Conservation (phyloP, 75 land plant genomes). For the Picea glauca region DNA sequence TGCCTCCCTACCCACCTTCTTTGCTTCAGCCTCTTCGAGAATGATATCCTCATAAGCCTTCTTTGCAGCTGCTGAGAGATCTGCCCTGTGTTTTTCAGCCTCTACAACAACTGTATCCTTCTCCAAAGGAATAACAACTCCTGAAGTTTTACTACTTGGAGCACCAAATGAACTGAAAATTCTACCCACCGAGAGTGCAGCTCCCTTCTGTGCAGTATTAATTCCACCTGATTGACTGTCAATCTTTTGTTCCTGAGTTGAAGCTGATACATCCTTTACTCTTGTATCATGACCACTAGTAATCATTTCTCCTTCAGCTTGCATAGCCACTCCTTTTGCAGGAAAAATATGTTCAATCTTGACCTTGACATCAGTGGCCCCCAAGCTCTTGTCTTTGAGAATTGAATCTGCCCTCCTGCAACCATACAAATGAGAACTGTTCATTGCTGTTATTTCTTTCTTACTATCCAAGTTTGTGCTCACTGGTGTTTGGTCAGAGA, state of each 20-base stretch:
- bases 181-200: neutral
- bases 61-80: slow-evolving; percentile 16
- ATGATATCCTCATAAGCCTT: slow-evolving; percentile 64
- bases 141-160: slow-evolving; percentile 20
- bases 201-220: neutral
- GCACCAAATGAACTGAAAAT: slow-evolving; percentile 11
- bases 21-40: slow-evolving; percentile 56
- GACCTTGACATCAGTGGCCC: neutral
- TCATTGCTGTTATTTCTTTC: no score
- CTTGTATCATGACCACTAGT: slow-evolving; percentile 5
- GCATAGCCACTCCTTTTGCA: slow-evolving; percentile 7
- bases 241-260: slow-evolving; percentile 7
- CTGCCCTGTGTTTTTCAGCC: slow-evolving; percentile 14
- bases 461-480: no score
- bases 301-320: slow-evolving; percentile 9
- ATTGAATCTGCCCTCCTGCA: no score
- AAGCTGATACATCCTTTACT: neutral
- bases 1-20: slow-evolving; percentile 38
- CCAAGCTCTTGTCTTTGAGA: no score
- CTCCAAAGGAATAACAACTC: slow-evolving; percentile 5
- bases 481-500: no score
- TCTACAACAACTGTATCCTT: slow-evolving; percentile 18
- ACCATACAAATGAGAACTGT: no score
- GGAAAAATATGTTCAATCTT: slow-evolving; percentile 10
- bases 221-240: neutral